These are phyloP conservation scores for Penicillium cataractarum DNA, from an alignment of 495 filamentous ascomycete species.

Conservation along the genomic window DNA sequence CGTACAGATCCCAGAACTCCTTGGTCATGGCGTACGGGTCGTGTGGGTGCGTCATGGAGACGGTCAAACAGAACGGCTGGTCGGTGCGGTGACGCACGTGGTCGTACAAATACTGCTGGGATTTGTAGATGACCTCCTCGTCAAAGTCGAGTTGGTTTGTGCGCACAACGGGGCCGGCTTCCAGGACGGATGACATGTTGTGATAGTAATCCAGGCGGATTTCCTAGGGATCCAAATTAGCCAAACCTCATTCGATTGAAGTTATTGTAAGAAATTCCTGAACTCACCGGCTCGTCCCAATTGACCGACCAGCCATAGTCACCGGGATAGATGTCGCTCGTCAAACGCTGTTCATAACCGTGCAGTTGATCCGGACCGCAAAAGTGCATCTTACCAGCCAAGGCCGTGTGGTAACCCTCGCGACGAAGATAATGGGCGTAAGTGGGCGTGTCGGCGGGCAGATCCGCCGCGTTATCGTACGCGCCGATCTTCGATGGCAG, in stretches of 20 bases:
- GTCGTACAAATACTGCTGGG: conserved; percentile 81
- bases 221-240: conserved; percentile 45
- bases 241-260: not conserved
- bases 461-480: conserved; percentile 81
- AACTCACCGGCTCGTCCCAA: conserved; percentile 75
- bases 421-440: conserved; percentile 88
- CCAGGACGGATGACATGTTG: conserved; percentile 85
- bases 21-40: conserved; percentile 89
- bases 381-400: conserved; percentile 96
- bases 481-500: conserved; percentile 84
- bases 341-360: conserved; percentile 84
- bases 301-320: conserved; percentile 90
- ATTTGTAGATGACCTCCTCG: conserved; percentile 87
- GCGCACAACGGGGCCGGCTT: conserved; percentile 79
- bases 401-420: conserved; percentile 82
- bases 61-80: conserved; percentile 84
- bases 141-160: conserved; percentile 96
- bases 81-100: conserved; percentile 69
- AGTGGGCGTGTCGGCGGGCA: conserved; percentile 76
- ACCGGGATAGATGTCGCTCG: conserved; percentile 89
- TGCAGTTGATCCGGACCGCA: conserved; percentile 86
- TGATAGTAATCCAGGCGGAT: conserved; percentile 88
- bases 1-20: conserved; percentile 88
- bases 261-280: not conserved
- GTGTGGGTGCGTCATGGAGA: conserved; percentile 89